phyloP scores from a whole-genome alignment of 495 filamentous ascomycete species.

The Beverwykella pulmonaria region DNA sequence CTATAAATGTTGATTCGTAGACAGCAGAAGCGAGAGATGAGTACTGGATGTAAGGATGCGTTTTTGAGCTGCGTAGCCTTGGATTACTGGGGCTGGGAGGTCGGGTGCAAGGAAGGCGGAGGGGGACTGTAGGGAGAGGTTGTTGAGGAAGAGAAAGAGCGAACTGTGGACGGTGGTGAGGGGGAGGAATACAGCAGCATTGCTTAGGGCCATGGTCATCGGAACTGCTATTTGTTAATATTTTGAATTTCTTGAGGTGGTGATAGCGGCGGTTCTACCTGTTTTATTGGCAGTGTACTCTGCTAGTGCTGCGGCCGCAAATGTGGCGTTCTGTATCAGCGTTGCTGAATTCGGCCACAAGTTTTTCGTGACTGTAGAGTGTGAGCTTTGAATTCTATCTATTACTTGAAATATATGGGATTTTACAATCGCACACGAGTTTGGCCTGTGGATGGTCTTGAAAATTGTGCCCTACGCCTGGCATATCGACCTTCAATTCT shows the following conservation, averaged over 20 bases:
- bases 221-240: too few relatives aligned
- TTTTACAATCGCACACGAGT: conserved; percentile 20
- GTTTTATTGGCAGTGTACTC: conserved; percentile 23
- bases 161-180: conserved; percentile 4
- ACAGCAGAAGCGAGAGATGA: conserved; percentile 26
- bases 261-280: conserved; percentile 47
- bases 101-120: conserved; percentile 44
- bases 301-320: conserved; percentile 17
- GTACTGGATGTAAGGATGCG: conserved; percentile 46
- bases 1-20: neutral
- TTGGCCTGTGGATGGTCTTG: conserved; percentile 24
- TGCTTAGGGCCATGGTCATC: conserved; percentile 44
- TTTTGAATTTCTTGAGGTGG: too few relatives aligned
- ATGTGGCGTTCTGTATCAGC: conserved; percentile 19
- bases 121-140: conserved; percentile 42
- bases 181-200: conserved; percentile 14
- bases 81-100: conserved; percentile 48
- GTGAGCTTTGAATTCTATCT: neutral
- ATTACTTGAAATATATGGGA: neutral
- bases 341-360: conserved; percentile 49
- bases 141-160: neutral
- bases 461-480: conserved; percentile 32
- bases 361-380: conserved; percentile 12
- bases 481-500: conserved; percentile 9
- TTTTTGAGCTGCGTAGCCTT: conserved; percentile 54